Base-by-base conservation (phyloP, 2,329 filamentous ascomycete genomes). In the Stemphylium vesicarium region DNA sequence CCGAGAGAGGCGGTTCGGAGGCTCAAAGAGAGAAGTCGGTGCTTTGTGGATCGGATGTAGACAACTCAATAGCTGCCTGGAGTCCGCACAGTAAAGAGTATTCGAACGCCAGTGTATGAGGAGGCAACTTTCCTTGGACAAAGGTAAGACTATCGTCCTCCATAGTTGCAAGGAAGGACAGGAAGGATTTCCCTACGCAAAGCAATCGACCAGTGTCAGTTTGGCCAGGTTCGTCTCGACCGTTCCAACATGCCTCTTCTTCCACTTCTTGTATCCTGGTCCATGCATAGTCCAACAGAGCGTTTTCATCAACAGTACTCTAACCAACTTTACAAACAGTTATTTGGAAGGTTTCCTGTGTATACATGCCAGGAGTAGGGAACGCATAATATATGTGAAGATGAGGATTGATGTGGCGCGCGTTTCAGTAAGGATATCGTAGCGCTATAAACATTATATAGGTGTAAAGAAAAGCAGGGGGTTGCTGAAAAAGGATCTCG, bases 111-210 rank as follows among this genome's bases (percentile, higher is more conserved):
- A 50, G 24, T 20, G 35, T 18, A 50, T 50, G 6, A 41, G 13
- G 38, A 16, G 32, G 20, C 12, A 50, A 37, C 24, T 50, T 42
- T 12, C 18, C 33, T 38, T 29, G 4, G 11, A 50, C 36, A n/a
- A 32, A 50, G 29, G 41, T 8, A 50, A 50, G 37, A 33, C 24
- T 22, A 22, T 50, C 15, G 29, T 31, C 20, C 11, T 41, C 16
- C 6, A 20, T 18, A 50, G 38, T 41, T 50, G n/a, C n/a, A 6
- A 50, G 38, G 22, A 50, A 39, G 24, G 38, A 40, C 35, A 50
- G 18, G 24, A 42, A 50, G 13, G 37, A 37, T 39, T 24, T 50
- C n/a, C 12, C 46, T 50, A 50, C 29, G n/a, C 41, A 31, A 20
- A 50, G 35, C 10, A 50, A 50, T 37, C 41, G 4, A 35, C 26